Evolutionary conservation across 2,329 filamentous ascomycete species (phyloP).

Genomic region (Xylariaceae sp.): DNA sequence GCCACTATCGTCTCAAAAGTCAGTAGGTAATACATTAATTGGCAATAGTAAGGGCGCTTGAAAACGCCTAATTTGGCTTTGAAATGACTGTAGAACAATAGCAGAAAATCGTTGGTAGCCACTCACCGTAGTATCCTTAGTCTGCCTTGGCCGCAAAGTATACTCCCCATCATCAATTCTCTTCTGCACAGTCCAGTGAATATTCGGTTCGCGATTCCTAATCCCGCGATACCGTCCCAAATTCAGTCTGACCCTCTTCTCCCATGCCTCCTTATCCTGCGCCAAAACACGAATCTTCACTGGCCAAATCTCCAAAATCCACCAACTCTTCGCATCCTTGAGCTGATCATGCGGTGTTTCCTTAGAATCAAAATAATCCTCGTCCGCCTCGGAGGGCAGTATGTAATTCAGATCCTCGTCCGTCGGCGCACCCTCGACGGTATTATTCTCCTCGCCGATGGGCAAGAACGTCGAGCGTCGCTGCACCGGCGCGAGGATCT

Average conservation of each 20-base stretch:
- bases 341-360: constrained; percentile 20
- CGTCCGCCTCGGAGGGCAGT: constrained; percentile 23
- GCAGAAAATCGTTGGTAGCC: too few species aligned
- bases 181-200: constrained; percentile 29
- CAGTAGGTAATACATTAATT: too few species aligned
- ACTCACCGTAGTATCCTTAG: constrained; percentile 22
- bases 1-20: too few species aligned
- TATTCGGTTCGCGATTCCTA: constrained; percentile 6
- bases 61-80: too few species aligned
- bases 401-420: constrained; percentile 20
- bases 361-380: constrained; percentile 23
- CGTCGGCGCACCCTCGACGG: constrained; percentile 18
- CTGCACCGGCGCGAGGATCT: constrained; percentile 17
- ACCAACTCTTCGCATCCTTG: constrained; percentile 18
- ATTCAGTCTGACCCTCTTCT: constrained; percentile 25
- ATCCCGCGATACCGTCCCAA: constrained; percentile 15
- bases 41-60: too few species aligned
- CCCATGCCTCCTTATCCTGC: constrained; percentile 18
- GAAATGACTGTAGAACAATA: too few species aligned
- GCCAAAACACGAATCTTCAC: constrained; percentile 26
- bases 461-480: constrained; percentile 20
- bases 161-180: constrained; percentile 20
- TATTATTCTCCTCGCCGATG: constrained; percentile 14
- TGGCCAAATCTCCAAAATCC: constrained; percentile 26
- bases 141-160: constrained; percentile 7